Conservation (phyloP, 2,329 filamentous ascomycete genomes). For the Simplicillium aogashimaense region DNA sequence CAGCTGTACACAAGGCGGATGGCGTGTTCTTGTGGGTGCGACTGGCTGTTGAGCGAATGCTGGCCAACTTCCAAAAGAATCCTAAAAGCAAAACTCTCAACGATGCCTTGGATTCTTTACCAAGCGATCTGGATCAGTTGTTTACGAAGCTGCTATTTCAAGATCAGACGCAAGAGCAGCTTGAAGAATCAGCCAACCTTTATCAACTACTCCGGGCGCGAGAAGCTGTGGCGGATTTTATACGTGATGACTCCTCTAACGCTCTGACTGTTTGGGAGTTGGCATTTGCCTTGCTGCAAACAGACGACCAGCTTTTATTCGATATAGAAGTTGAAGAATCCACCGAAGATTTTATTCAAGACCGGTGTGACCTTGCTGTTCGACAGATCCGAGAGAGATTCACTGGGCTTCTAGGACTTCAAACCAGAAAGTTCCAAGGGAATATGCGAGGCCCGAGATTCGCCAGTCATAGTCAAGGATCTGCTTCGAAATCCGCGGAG, state of each 20-base stretch:
- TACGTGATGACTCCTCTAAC: conserved; percentile 19
- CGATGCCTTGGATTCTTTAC: conserved; percentile 9
- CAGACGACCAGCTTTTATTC: conserved; percentile 11
- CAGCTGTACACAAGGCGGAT: conserved; percentile 14
- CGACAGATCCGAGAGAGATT: conserved; percentile 11
- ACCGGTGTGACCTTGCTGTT: conserved; percentile 10
- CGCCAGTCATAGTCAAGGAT: neutral
- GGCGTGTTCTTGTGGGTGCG: conserved; percentile 24
- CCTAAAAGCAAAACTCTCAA: conserved; percentile 4
- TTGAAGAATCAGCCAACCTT: conserved; percentile 13
- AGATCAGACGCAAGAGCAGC: conserved; percentile 10
- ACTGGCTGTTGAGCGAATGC: conserved; percentile 17
- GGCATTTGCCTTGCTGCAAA: conserved; percentile 15
- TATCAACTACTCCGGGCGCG: conserved; percentile 19
- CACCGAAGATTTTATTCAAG: conserved; percentile 7
- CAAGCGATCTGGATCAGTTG: conserved; percentile 16
- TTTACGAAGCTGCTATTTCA: conserved; percentile 20
- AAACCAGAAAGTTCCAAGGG: conserved; percentile 8
- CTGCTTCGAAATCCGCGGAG: conserved; percentile 3
- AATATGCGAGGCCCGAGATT: conserved; percentile 9
- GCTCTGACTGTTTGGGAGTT: conserved; percentile 22
- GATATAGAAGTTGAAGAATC: conserved; percentile 12
- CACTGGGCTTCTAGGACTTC: conserved; percentile 16
- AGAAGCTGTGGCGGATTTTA: conserved; percentile 20
- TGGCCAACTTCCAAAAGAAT: conserved; percentile 8